Evolutionary conservation across 129 eudicot genomes (phyloP).

Genomic region (Flaveria brownii): DNA sequence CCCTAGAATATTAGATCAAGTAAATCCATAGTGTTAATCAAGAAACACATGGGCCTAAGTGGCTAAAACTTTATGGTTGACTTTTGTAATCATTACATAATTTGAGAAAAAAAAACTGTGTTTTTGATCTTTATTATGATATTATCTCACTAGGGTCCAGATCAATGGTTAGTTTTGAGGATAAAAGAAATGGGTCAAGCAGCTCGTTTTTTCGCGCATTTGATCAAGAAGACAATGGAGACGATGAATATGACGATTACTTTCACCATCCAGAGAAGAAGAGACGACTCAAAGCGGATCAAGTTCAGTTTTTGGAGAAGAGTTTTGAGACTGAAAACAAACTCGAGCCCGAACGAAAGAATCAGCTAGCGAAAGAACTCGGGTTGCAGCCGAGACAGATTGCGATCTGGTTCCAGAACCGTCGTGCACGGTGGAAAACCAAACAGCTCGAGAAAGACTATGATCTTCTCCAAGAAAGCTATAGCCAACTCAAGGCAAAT

Average conservation of each 20-base stretch:
- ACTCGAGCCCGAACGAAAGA: constrained; percentile 90
- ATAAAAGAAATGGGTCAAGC: constrained; percentile 40
- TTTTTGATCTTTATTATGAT: constrained; percentile 6
- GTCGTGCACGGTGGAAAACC: constrained; percentile 91
- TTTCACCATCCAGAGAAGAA: constrained; percentile 84
- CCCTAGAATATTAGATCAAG: neutral
- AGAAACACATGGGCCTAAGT: constrained; percentile 16
- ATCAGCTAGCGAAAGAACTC: constrained; percentile 92
- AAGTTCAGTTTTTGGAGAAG: constrained; percentile 78
- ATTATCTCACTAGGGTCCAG: constrained; percentile 53
- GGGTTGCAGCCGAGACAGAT: constrained; percentile 93
- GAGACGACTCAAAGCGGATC: constrained; percentile 74
- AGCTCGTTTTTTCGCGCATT: constrained; percentile 42
- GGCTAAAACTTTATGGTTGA: constrained; percentile 25
- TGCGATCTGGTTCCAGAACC: constrained; percentile 93
- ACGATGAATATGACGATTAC: constrained; percentile 81
- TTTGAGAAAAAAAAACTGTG: neutral
- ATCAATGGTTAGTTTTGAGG: constrained; percentile 78
- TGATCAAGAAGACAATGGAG: constrained; percentile 66
- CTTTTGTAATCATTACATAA: constrained; percentile 24
- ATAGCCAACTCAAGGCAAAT: constrained; percentile 63
- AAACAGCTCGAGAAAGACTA: constrained; percentile 82
- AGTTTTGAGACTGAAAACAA: constrained; percentile 76
- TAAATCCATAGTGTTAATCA: constrained; percentile 6
- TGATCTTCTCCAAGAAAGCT: constrained; percentile 62